Evolutionary conservation across 1,139 yeast genomes (phyloP), one percentile per base, ranked within the genome.

Genomic region (Saccharomyces hybrid): DNA sequence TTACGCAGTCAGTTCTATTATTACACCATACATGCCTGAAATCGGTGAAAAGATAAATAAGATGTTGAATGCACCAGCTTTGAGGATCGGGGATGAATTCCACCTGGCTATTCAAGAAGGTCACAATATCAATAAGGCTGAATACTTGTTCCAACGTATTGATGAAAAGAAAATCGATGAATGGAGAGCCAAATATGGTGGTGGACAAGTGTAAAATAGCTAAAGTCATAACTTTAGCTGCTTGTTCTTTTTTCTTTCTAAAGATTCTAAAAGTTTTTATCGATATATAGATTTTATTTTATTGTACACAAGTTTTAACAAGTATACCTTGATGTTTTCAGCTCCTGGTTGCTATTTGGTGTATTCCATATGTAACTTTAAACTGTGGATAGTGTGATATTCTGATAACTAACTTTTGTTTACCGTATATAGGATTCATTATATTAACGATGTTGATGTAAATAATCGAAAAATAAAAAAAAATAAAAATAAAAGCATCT

Each of bases 21-120:
- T 91, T 56, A 77, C 81, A 54, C 99, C 99, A 60, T 93, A 79
- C 75, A 89, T 93, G 84, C 99, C 99, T 46, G 89, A 82, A 60
- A 87, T 95, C 46, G 73, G 88, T 11, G 73, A 73, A 50, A 82
- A 80, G 62, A 93, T 93, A 61, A 75, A 79, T 63, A 80, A 83
- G 69, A 91, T 89, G 72, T 79, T 93, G 73, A 88, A 89, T 67
- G 95, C 86, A 31, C 97, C 97, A 48, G 75, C 81, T 23, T 78
- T 91, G 63, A 76, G 81, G 52, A 93, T 91, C 60, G 88, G 93
- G 41, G 90, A 89, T 66, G 74, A 77, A 61, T 88, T 93, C 67
- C 81, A 82, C 57, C 71, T 86, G 55, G 81, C 84, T 52, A 77
- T 93, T 62, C 75, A 78, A 64, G 81, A 82, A 41, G 97, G 95